These are phyloP conservation scores for Boletus insuetus DNA, from an alignment of 768 basidiomycete genomes.

Conservation along the genomic window DNA sequence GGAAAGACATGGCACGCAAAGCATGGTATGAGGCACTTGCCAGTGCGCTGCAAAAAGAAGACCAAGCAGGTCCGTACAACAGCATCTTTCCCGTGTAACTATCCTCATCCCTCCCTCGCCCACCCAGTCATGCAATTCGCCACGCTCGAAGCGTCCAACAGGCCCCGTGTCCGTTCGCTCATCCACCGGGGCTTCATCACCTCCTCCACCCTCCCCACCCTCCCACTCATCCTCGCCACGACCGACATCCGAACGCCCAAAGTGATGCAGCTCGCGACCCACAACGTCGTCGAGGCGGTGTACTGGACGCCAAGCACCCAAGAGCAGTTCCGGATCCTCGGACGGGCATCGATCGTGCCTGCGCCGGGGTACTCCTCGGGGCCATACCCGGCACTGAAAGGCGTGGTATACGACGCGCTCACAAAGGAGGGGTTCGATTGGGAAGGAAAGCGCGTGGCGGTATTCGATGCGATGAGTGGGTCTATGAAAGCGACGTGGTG, in stretches of 20 bases:
- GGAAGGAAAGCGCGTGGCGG: slow-evolving; percentile 59
- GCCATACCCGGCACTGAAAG: slow-evolving; percentile 10
- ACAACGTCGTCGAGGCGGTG: slow-evolving; percentile 48
- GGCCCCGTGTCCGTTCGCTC: slow-evolving; percentile 63
- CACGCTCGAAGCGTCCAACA: slow-evolving; percentile 24
- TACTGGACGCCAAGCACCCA: slow-evolving; percentile 71
- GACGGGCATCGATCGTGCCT: slow-evolving; percentile 55
- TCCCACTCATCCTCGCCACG: slow-evolving; percentile 62
- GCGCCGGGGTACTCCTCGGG: slow-evolving; percentile 36
- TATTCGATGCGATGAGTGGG: slow-evolving; percentile 58
- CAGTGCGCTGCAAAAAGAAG: slow-evolving; percentile 37
- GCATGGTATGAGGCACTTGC: slow-evolving; percentile 50
- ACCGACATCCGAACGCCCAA: slow-evolving; percentile 78
- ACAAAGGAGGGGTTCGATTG: slow-evolving; percentile 43
- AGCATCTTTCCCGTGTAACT: fast-evolving
- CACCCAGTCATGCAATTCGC: slow-evolving; percentile 54
- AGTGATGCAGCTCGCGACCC: slow-evolving; percentile 32
- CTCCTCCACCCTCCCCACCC: slow-evolving; percentile 37
- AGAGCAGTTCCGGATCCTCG: slow-evolving; percentile 75
- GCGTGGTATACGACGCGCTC: slow-evolving; percentile 34
- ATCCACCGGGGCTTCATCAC: slow-evolving; percentile 60
- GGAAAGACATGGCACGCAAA: slow-evolving; percentile 18
- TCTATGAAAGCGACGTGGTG: slow-evolving; percentile 73
- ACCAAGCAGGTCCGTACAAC: slow-evolving; percentile 33
- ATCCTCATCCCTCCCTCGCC: not conserved